phyloP scores from a whole-genome alignment of 2,329 filamentous ascomycete genomes.

The Daldinia sp. region DNA sequence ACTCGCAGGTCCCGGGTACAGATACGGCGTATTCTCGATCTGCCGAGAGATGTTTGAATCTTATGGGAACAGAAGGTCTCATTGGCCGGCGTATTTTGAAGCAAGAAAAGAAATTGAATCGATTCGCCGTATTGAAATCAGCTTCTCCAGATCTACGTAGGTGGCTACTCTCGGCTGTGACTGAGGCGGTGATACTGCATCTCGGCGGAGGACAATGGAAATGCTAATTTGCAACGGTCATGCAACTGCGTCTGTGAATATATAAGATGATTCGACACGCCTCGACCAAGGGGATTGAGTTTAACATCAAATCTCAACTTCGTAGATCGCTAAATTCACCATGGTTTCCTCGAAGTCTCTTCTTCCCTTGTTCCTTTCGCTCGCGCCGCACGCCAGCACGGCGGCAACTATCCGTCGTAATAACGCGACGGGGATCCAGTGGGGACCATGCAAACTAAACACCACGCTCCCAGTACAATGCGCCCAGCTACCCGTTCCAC shows the following conservation, averaged over 20 bases:
- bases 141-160: neutral
- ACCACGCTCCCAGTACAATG: slow-evolving; percentile 44
- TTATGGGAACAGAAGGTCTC: neutral
- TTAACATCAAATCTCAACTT: neutral
- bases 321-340: neutral
- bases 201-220: neutral
- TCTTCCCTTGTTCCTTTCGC: neutral
- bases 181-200: slow-evolving; percentile 16
- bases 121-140: slow-evolving; percentile 1
- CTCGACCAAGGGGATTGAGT: neutral
- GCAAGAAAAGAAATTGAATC: neutral
- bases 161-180: neutral
- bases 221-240: neutral
- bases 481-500: slow-evolving; percentile 49
- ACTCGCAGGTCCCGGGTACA: neutral
- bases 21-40: slow-evolving; percentile 21
- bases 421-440: slow-evolving; percentile 19
- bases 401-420: slow-evolving; percentile 6
- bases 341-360: slow-evolving; percentile 13
- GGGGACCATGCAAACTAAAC: slow-evolving; percentile 38
- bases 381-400: slow-evolving; percentile 6
- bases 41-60: neutral
- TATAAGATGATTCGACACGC: neutral
- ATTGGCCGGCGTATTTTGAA: slow-evolving; percentile 11
- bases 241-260: neutral